Evolutionary conservation across 768 basidiomycete species (phyloP).

Genomic region (Pleurotus platypus): DNA sequence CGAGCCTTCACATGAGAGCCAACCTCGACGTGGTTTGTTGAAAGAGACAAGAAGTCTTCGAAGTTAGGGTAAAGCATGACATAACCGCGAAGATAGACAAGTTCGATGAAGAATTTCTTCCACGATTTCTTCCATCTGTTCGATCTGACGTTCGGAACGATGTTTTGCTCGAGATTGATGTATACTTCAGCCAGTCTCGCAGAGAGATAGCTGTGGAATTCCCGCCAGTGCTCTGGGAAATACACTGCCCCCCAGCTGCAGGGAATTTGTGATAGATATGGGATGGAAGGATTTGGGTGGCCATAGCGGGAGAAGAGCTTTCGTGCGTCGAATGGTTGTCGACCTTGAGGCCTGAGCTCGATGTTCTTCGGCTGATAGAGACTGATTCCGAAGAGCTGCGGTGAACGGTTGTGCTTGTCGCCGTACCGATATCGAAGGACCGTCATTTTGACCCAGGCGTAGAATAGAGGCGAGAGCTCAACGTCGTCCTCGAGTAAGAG

Average conservation of each 20-base stretch:
- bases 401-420: conserved; percentile 28
- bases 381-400: conserved; percentile 72
- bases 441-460: conserved; percentile 83
- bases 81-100: conserved; percentile 77
- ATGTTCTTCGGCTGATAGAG: conserved; percentile 84
- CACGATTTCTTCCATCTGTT: conserved; percentile 80
- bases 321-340: conserved; percentile 66
- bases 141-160: conserved; percentile 77
- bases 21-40: conserved; percentile 87
- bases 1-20: conserved; percentile 73
- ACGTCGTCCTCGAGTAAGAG: conserved; percentile 84
- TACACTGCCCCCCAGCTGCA: conserved; percentile 93
- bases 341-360: conserved; percentile 66
- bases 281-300: conserved; percentile 45
- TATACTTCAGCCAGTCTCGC: conserved; percentile 58
- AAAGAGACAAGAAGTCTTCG: conserved; percentile 63
- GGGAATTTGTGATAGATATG: conserved; percentile 83
- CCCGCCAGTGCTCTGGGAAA: conserved; percentile 86
- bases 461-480: conserved; percentile 81
- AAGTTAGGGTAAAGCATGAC: conserved; percentile 91
- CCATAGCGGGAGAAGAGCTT: conserved; percentile 43
- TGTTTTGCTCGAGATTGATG: conserved; percentile 33
- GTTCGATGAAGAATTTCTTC: conserved; percentile 90
- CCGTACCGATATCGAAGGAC: conserved; percentile 78
- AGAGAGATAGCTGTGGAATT: conserved; percentile 77